Evolutionary conservation across 192 early-diverging fungal species (phyloP), one percentile per base, ranked within the genome.

Genomic region (Coemansia sp.): DNA sequence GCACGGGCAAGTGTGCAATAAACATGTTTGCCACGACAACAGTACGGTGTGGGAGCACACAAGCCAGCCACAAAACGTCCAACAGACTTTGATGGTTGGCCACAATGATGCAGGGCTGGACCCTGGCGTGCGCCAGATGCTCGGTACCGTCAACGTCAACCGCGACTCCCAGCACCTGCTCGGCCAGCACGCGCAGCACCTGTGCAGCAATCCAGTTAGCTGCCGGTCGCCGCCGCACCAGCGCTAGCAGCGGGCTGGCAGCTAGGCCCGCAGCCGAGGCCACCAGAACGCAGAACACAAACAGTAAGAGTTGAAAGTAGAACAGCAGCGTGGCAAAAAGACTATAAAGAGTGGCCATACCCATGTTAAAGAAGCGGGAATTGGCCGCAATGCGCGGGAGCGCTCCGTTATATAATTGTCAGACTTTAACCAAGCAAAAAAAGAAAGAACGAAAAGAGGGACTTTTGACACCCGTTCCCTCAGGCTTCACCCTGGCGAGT

Each of bases 11-110:
- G 52, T 83, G 91, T 28, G 84, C 83, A 37, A 93, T 74, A 20
- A 72, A 77, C 72, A 82, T 85, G 76, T 93, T 94, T 34, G 89
- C 89, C 40, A 90, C 87, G 57, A 90, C 78, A 3, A 84, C 82
- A 28, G 85, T 83, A 38, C 77, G 66, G 46, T 85, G 85, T 19
- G 90, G 89, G 36, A 88, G 85, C 14, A 92, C 82, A 62, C 71
- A 74, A 17, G 87, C 83, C 53, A 92, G 62, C 61, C 87, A 76
- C 31, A 93, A 59, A 23, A 90, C 69, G 74, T 96, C 94, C 64
- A 94, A 68, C 31, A 86, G 83, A 53, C 85, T 87, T 65, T 96
- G 94, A 71, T 96, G 94, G 73, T 96, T 96, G 56, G 86, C 87
- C n/a, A 94, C 83, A 28, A 86, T 80, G 15, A 94, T 79, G 46